Conservation (phyloP, 108 stramenopile species). For the Cyclotella atomus region DNA sequence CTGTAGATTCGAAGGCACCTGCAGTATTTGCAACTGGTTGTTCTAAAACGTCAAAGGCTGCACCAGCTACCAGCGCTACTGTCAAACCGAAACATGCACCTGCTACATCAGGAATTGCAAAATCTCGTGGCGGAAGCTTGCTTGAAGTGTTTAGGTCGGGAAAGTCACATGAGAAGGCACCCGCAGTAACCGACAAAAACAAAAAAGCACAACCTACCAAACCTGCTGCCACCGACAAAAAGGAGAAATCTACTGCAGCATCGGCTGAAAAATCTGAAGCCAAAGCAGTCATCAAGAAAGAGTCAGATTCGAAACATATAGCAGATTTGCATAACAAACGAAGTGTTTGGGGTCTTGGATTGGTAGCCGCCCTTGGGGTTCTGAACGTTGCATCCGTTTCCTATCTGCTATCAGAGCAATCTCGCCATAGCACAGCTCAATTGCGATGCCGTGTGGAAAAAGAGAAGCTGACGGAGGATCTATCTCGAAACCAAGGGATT, state of each 20-base stretch:
- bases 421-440: slow-evolving; percentile 12
- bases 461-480: slow-evolving; percentile 14
- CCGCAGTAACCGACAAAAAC: not conserved
- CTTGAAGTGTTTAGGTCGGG: not conserved
- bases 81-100: not conserved
- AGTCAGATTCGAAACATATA: not conserved
- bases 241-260: not conserved
- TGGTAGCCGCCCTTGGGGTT: not conserved
- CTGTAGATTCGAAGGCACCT: no score
- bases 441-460: slow-evolving; percentile 9
- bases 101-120: not conserved
- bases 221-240: not conserved
- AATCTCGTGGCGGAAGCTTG: not conserved
- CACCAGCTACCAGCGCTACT: not conserved
- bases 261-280: not conserved
- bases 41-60: not conserved
- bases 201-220: not conserved
- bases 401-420: slow-evolving; percentile 6
- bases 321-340: not conserved
- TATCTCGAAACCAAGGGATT: slow-evolving; percentile 3
- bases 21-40: not conserved
- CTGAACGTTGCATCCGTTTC: slow-evolving; percentile 9
- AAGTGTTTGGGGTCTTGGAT: not conserved
- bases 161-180: not conserved
- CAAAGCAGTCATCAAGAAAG: not conserved